phyloP scores from a whole-genome alignment of 768 basidiomycete species.

The Podaxis pistillaris region DNA sequence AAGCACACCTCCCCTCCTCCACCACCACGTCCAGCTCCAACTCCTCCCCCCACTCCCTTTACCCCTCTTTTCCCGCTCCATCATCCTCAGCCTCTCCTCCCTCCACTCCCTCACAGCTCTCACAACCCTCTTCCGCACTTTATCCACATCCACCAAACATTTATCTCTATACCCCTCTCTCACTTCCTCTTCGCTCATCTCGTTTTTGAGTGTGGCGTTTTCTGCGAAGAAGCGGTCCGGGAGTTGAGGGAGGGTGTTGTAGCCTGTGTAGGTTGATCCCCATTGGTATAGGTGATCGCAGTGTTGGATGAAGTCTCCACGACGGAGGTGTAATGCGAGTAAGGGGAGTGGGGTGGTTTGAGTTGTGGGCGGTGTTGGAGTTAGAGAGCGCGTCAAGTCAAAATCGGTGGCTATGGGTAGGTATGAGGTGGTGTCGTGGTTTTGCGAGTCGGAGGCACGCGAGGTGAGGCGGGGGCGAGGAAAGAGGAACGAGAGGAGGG shows the following conservation, averaged over 20 bases:
- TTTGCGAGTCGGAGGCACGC: background rate
- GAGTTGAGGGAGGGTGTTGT: slow-evolving; percentile 51
- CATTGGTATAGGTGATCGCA: slow-evolving; percentile 42
- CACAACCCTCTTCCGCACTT: slow-evolving; percentile 45
- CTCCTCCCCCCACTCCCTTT: background rate
- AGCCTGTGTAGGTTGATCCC: slow-evolving; percentile 43
- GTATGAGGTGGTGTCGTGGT: background rate
- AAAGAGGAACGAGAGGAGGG: slow-evolving; percentile 21
- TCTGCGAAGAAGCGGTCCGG: slow-evolving; percentile 40
- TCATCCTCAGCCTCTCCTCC: slow-evolving; percentile 18
- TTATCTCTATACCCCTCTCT: slow-evolving; percentile 36
- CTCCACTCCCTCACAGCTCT: slow-evolving; percentile 28
- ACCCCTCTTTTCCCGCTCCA: slow-evolving; percentile 1
- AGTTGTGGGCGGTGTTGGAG: background rate
- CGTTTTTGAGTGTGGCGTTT: slow-evolving; percentile 3
- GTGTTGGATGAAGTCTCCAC: slow-evolving; percentile 54
- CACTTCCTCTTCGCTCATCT: slow-evolving; percentile 25
- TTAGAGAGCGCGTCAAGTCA: background rate
- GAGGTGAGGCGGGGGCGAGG: slow-evolving; percentile 1
- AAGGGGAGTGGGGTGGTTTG: slow-evolving; percentile 35
- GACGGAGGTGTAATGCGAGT: slow-evolving; percentile 55
- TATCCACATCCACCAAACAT: slow-evolving; percentile 51
- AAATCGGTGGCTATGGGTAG: background rate
- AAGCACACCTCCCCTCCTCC: background rate
- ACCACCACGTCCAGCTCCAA: slow-evolving; percentile 5